Base-by-base conservation (phyloP, 2,329 filamentous ascomycete species). In the Lasiodiplodia citricola region DNA sequence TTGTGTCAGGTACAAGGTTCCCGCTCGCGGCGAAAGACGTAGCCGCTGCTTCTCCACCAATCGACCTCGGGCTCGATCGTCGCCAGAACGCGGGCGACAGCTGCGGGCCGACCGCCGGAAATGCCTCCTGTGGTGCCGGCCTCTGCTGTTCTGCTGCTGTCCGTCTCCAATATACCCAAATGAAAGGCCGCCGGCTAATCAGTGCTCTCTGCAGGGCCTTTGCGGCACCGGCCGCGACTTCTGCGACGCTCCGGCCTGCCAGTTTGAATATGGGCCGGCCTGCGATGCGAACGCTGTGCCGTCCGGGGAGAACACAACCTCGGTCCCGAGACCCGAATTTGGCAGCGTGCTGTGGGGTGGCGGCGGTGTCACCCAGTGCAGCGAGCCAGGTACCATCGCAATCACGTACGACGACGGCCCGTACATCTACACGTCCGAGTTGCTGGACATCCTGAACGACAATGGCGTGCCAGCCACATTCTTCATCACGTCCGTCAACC, bases 391-490 rank as follows among this genome's bases (percentile, higher is more conserved):
- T 60, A 87, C 87, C 13, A 84, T 92, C 72, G 90, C 90, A 21
- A 76, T 92, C 68, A 91, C 89, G 0, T 91, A 87, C 72, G 89
- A 91, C 72, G 90, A 91, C 75, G 90, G 90, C 0, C 90, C 89
- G 21, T 87, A 86, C 71, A 77, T 83, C 25, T 90, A 88, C 76
- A 91, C 89, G 1, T 79, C 80, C 50, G 85, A 89, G 69, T 83
- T 92, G 11, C 82, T 91, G 16, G 86, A 91, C 73, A 81, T 90
- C 64, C 83, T 91, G 55, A 83, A 84, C 69, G 81, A 79, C 28
- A 89, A 90, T 74, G 80, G 84, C 31, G 88, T 87, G 14, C 89
- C 87, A 71, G 90, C 88, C 1, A 92, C 90, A 2, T 92, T 92
- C 76, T 91, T 91, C 77, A 82, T 91, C 70, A 87, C 84, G 6